phyloP scores from a whole-genome alignment of 164 flowering plant genomes.

The Euptelea pleiosperma region DNA sequence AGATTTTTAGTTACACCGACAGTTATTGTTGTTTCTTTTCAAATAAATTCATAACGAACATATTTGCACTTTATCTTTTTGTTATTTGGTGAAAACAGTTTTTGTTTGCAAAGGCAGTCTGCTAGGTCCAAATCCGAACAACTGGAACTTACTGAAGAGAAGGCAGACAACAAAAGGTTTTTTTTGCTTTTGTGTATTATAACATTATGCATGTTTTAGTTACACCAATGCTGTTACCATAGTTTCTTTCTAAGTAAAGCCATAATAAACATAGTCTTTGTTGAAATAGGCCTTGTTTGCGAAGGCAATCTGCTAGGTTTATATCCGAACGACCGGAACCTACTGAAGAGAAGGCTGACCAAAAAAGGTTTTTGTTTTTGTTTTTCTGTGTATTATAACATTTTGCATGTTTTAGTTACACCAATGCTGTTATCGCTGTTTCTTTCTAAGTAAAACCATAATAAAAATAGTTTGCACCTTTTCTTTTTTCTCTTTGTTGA shows the following conservation, averaged over 20 bases:
- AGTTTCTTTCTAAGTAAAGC: background rate
- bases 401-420: background rate
- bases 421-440: background rate
- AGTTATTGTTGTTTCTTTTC: background rate
- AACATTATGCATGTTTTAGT: background rate
- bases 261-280: background rate
- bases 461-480: background rate
- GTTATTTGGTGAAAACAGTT: constrained; percentile 23
- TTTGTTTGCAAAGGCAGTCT: constrained; percentile 10
- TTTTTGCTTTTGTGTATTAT: background rate
- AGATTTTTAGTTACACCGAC: background rate
- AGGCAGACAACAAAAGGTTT: constrained; percentile 17
- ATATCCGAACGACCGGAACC: background rate
- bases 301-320: constrained; percentile 5
- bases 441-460: background rate
- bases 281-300: constrained; percentile 28
- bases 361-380: constrained; percentile 1
- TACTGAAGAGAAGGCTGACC: constrained; percentile 3
- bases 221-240: background rate
- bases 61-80: background rate
- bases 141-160: constrained; percentile 12
- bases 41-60: background rate
- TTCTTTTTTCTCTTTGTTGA: background rate
- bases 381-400: background rate
- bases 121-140: constrained; percentile 4